phyloP scores from a whole-genome alignment of 495 filamentous ascomycete species.

The Neurospora sp. region DNA sequence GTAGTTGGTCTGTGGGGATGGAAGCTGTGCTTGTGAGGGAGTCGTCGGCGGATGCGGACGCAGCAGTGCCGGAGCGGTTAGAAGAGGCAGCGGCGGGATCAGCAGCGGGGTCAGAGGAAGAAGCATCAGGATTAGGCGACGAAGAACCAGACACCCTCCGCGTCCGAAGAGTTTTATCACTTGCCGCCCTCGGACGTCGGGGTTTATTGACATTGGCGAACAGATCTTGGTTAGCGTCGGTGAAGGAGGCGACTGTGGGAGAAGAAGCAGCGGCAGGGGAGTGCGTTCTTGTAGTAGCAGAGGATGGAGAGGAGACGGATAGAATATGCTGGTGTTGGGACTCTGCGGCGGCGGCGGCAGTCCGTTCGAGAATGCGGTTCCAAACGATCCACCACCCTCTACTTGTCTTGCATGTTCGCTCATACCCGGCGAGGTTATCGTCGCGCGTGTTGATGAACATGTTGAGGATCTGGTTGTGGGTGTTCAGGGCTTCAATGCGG shows the following conservation, averaged over 20 bases:
- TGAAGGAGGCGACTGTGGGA: not conserved
- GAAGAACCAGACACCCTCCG: not conserved
- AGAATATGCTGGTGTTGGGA: not conserved
- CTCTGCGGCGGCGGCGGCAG: not conserved
- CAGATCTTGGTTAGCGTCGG: not conserved
- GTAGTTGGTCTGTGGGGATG: not conserved
- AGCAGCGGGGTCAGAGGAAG: not conserved
- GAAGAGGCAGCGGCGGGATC: not conserved
- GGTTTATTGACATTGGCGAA: not conserved
- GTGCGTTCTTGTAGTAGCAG: not conserved
- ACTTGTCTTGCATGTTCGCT: conserved; percentile 84
- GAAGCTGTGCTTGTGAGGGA: not conserved
- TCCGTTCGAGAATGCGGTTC: conserved; percentile 55
- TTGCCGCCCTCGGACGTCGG: not conserved
- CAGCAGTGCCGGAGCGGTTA: not conserved
- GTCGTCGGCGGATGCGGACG: not conserved
- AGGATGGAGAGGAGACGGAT: not conserved
- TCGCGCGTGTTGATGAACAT: conserved; percentile 56
- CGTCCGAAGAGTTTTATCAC: not conserved
- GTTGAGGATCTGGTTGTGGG: conserved; percentile 74
- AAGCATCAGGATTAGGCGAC: not conserved
- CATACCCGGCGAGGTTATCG: conserved; percentile 47
- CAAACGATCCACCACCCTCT: conserved; percentile 97
- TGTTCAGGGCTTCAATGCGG: conserved; percentile 82
- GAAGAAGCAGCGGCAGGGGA: too few species aligned